phyloP scores from a whole-genome alignment of 1,139 yeast genomes.

The Suhomyces bribrorum region DNA sequence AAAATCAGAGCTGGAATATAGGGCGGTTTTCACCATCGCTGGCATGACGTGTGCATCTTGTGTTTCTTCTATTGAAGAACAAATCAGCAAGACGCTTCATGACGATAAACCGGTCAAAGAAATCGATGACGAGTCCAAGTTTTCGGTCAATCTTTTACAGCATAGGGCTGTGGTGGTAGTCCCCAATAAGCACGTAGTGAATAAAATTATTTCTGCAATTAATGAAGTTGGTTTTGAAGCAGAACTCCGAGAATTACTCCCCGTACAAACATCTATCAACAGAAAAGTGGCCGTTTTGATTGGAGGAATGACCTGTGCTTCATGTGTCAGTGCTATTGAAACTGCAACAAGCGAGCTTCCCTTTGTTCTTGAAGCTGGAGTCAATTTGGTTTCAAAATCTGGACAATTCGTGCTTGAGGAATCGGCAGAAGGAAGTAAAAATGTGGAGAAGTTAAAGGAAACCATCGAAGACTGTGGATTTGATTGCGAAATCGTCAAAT shows the following conservation, averaged over 20 bases:
- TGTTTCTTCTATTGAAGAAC: conserved; percentile 46
- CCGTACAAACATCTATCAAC: conserved; percentile 50
- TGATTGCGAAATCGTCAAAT: conserved; percentile 50
- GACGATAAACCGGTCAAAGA: conserved; percentile 14
- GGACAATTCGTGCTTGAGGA: conserved; percentile 60
- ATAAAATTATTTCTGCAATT: conserved; percentile 46
- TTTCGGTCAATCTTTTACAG: conserved; percentile 44
- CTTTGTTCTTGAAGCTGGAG: conserved; percentile 53
- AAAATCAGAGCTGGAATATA: conserved; percentile 28
- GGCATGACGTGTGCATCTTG: conserved; percentile 74
- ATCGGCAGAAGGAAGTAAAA: conserved; percentile 20
- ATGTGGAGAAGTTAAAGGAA: conserved; percentile 43
- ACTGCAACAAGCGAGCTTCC: conserved; percentile 52
- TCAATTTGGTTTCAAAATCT: conserved; percentile 60
- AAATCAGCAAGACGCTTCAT: conserved; percentile 4
- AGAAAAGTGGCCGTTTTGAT: conserved; percentile 59
- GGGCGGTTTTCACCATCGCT: conserved; percentile 56
- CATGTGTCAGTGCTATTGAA: conserved; percentile 62
- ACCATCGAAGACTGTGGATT: conserved; percentile 68
- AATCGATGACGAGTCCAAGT: conserved; percentile 30
- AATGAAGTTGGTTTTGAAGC: conserved; percentile 61
- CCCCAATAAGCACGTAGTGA: conserved; percentile 55
- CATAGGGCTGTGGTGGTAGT: conserved; percentile 48
- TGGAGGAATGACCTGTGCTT: conserved; percentile 76
- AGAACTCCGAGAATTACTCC: conserved; percentile 58